Evolutionary conservation across 768 basidiomycete species (phyloP), one percentile per base, ranked within the genome.

Genomic region (Panellus pusillus): DNA sequence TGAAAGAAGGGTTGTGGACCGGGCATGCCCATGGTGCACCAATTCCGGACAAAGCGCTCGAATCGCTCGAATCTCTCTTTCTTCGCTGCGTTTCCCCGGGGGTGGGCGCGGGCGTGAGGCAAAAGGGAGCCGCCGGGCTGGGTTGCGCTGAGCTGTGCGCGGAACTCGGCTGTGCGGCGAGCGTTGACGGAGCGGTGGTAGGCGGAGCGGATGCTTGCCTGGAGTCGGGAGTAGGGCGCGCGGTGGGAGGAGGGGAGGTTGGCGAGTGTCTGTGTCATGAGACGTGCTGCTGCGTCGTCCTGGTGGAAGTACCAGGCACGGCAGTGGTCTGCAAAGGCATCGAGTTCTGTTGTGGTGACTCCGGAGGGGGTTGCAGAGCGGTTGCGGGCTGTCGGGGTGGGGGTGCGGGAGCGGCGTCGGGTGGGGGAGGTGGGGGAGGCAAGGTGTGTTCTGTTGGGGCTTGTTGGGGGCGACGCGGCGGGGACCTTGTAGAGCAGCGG

Each of bases 1-100:
- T 75, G 72, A 68, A 92, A 91, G 74, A 96, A 95, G 14, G 93
- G 93, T 64, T 85, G 87, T 32, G 92, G 91, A 17, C 93, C 93
- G 52, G 91, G 92, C 78, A 93, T 87, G 47, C 89, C 87, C 72
- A 84, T 78, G 13, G 84, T 87, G 68, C 91, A 94, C 91, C 93
- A 94, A 28, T 79, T 85, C 56, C 80, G 74, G 37, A 94, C 70
- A 67, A 95, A 94, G 37, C 82, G 76, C 55, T 85, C 79, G 63
- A 92, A 78, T 18, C 86, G 81, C 47, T 93, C 87, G 63, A 80
- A 79, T 15, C 93, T 82, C 67, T 95, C 83, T 79, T 87, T 87
- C 67, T 74, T 77, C 9, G 93, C 91, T n/a, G 77, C 67, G 19
- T 76, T 67, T 28, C 86, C 82, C 27, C 65, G 65, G 20, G 91